Percentiles rank a stretch among this genome's conserved stretches.
Conservation (phyloP, 306 rosid species). For the Delonix regia region DNA sequence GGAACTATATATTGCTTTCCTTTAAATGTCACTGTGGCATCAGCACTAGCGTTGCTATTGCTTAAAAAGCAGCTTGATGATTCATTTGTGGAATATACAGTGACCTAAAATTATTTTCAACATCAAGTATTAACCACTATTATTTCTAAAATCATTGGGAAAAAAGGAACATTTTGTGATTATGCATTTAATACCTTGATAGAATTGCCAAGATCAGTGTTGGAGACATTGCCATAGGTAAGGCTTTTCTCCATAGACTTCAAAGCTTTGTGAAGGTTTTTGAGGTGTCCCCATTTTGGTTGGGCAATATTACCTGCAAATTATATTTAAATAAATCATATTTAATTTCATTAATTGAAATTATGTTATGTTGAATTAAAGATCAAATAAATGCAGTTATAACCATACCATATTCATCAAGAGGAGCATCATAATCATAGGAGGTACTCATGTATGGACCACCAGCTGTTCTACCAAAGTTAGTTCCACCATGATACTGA, state of each 20-base stretch:
- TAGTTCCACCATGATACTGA: constrained; percentile 63
- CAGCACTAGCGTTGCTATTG: constrained; percentile 41
- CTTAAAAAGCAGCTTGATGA: constrained; percentile 53
- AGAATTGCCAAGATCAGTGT: constrained; percentile 42
- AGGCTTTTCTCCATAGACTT: constrained; percentile 53
- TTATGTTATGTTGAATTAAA: neutral
- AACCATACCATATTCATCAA: constrained; percentile 24
- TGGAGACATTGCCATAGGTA: constrained; percentile 37
- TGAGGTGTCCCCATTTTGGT: constrained; percentile 64
- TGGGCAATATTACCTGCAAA: constrained; percentile 49
- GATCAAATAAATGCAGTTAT: neutral
- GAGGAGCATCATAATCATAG: constrained; percentile 55
- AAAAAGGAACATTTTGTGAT: no score
- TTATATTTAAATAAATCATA: neutral
- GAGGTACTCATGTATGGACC: constrained; percentile 52
- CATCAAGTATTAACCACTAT: no score
- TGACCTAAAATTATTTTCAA: constrained; percentile 33
- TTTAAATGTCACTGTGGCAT: constrained; percentile 42
- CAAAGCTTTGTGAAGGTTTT: constrained; percentile 49
- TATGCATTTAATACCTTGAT: constrained; percentile 32
- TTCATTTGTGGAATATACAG: constrained; percentile 40
- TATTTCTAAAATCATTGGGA: no score
- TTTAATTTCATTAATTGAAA: neutral
- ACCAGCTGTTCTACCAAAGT: constrained; percentile 53
- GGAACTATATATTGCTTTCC: constrained; percentile 46